Conservation (phyloP, 2,329 filamentous ascomycete species). For the Penicillium digitatum region DNA sequence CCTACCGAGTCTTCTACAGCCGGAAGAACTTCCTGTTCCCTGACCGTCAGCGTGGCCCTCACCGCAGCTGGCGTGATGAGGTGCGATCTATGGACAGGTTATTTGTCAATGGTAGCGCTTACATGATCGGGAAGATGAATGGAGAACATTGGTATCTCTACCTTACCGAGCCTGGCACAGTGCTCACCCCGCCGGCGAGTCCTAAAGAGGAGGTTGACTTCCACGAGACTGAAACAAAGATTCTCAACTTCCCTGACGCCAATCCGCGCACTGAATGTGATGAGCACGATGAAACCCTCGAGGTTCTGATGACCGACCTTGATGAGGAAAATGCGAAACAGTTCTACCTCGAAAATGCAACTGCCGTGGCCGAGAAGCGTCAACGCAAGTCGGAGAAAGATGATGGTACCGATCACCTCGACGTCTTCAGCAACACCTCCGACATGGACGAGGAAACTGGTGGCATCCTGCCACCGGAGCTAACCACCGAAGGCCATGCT, state of each 20-base stretch:
- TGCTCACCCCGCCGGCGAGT: conserved; percentile 76
- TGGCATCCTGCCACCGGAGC: conserved; percentile 60
- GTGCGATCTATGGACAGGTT: conserved; percentile 88
- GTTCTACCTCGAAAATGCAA: conserved; percentile 75
- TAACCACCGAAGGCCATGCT: conserved; percentile 90
- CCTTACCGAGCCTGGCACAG: conserved; percentile 78
- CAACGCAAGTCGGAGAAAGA: conserved; percentile 68
- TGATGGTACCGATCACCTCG: conserved; percentile 50
- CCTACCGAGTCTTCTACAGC: conserved; percentile 96
- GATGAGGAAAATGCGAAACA: conserved; percentile 63
- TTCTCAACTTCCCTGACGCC: conserved; percentile 51
- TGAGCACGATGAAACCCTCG: conserved; percentile 51
- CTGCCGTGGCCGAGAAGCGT: conserved; percentile 80
- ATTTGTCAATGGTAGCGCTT: conserved; percentile 88
- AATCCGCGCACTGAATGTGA: conserved; percentile 29
- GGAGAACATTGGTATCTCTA: conserved; percentile 99
- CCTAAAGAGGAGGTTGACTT: conserved; percentile 53
- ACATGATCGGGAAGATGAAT: conserved; percentile 99
- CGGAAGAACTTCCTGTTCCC: conserved; percentile 98
- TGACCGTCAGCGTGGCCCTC: conserved; percentile 86
- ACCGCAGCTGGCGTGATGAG: conserved; percentile 96
- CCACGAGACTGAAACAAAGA: conserved; percentile 56
- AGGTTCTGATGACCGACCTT: conserved; percentile 66
- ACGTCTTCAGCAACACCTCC: conserved; percentile 76
- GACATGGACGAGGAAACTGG: conserved; percentile 55